Percentiles rank a stretch among this genome's conserved stretches.
Evolutionary conservation across 2,329 filamentous ascomycete species (phyloP).

Genomic region (Pseudocercospora fuligena): DNA sequence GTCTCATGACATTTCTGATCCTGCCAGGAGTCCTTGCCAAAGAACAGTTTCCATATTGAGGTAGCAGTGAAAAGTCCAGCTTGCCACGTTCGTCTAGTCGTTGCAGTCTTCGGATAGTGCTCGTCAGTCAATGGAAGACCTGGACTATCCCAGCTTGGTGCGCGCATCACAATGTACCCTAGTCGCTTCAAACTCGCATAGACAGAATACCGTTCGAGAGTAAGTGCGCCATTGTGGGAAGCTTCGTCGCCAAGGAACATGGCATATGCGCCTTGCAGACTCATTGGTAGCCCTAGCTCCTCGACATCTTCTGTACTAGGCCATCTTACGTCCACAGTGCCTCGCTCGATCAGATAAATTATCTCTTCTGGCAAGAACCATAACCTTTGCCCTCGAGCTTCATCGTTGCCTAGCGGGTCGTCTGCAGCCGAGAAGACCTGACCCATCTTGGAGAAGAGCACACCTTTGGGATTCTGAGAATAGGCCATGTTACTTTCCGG

Average conservation of each 20-base stretch:
- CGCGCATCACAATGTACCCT: conserved; percentile 81
- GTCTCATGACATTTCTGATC: conserved; percentile 37
- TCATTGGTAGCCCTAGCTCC: conserved; percentile 77
- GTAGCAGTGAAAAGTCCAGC: conserved; percentile 40
- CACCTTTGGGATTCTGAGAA: conserved; percentile 73
- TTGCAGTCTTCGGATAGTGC: conserved; percentile 31
- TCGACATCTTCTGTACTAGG: conserved; percentile 55
- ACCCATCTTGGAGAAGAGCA: conserved; percentile 78
- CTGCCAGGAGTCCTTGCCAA: conserved; percentile 6
- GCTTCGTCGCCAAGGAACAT: conserved; percentile 75
- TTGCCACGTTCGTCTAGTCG: conserved; percentile 35
- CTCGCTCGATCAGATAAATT: conserved; percentile 85
- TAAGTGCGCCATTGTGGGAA: conserved; percentile 55
- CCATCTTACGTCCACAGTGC: conserved; percentile 86
- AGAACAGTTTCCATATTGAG: conserved; percentile 26
- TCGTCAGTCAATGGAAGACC: conserved; percentile 30
- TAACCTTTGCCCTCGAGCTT: conserved; percentile 45
- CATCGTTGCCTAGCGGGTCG: conserved; percentile 40
- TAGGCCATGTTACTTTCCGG: conserved; percentile 64
- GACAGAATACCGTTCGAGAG: conserved; percentile 83
- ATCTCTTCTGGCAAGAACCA: conserved; percentile 94
- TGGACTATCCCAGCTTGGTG: conserved; percentile 53
- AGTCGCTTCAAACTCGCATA: conserved; percentile 81
- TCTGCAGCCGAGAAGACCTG: conserved; percentile 64
- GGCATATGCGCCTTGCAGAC: conserved; percentile 87